Base-by-base conservation (phyloP, 2,329 filamentous ascomycete species). In the Malbranchea cinnamomea region DNA sequence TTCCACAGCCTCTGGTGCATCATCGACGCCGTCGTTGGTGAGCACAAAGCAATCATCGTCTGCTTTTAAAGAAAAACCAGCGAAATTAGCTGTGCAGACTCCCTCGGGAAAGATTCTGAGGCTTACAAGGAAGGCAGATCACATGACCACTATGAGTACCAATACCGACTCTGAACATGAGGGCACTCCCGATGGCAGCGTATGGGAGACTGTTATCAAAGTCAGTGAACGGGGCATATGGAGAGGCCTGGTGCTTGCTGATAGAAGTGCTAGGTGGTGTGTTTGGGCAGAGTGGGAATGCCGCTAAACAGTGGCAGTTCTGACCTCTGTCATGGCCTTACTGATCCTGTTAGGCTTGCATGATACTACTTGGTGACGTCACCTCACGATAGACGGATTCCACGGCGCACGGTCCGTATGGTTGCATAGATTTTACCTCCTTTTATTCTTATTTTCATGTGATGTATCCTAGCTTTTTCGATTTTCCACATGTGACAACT, bases 41-140 rank as follows among this genome's bases (percentile, higher is more conserved):
- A 76, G 76, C 0, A 54, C 53, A 48, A 47, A 11, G 48, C 15
- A 34, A 33, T 23, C 24, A 35, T 6, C 25, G 23, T n/a, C n/a
- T 9, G 26, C 13, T 5, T 23, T 30, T 4, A 48, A 52, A 2
- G 54, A 74, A 49, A 98, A 98, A 54, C 87, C 89, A 2, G 89
- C 89, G 4, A 98, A 98, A 55, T 57, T 98, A 31, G 89, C 89
- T 0, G 87, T 98, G 33, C 89, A 98, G 56, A 83, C 80, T 4
- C 89, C 89, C 0, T 80, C 78, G 17, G 89, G 91, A 37, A 95
- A 95, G 60, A 95, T 98, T 42, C 69, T 95, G 35, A 67, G 89
- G 31, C 63, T 65, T 18, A 62, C 51, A 16, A 54, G 61, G 15
- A 63, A 62, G 38, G 53, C 56, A 5, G 61, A 64, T 23, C 57